These are phyloP conservation scores for Sorghum bicolor DNA, from an alignment of 176 grass and related monocot genomes.

Conservation along the genomic window DNA sequence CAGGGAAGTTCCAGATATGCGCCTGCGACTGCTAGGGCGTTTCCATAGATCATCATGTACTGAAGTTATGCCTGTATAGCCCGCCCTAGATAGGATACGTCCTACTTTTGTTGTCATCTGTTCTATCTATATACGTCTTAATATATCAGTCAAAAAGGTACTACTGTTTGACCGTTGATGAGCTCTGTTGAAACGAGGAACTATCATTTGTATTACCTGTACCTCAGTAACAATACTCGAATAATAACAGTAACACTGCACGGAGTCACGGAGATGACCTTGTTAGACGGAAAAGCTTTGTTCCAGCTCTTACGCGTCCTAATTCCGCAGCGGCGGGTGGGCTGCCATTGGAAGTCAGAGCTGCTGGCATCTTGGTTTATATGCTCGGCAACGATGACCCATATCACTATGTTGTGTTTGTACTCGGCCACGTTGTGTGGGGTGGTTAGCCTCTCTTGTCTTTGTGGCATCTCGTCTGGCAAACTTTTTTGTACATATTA, in stretches of 20 bases:
- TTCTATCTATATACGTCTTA: not conserved
- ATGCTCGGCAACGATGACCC: too few relatives aligned
- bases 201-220: not conserved
- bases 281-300: not conserved
- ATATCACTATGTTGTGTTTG: too few relatives aligned
- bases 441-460: too few relatives aligned
- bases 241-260: not conserved
- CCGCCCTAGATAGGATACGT: not conserved
- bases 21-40: constrained; percentile 20
- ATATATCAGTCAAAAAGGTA: not conserved
- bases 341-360: too few relatives aligned
- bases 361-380: too few relatives aligned
- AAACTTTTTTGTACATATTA: too few relatives aligned
- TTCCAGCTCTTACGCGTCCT: not conserved
- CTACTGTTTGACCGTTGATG: not conserved
- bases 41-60: not conserved
- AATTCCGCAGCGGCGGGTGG: too few relatives aligned
- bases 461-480: too few relatives aligned
- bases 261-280: not conserved
- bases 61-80: constrained; percentile 22
- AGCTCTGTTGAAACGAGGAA: not conserved
- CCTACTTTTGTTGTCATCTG: not conserved
- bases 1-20: constrained; percentile 38
- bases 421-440: too few relatives aligned
- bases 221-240: not conserved